Evolutionary conservation across 1,284 basidiomycete species (phyloP), one percentile per base, ranked within the genome.

Genomic region (Naganishia albida): DNA sequence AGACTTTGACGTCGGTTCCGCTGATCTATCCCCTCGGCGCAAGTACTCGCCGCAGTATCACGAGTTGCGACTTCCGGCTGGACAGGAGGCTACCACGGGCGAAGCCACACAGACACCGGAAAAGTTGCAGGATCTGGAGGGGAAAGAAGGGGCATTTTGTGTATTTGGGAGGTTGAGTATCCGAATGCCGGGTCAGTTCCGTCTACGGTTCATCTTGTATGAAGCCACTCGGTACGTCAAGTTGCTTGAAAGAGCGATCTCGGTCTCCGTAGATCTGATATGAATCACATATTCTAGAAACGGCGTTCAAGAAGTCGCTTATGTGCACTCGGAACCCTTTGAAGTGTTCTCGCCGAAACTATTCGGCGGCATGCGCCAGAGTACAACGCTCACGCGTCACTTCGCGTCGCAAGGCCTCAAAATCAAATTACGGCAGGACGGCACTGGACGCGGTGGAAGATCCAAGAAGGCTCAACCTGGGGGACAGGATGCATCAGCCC

Each of bases 341-440:
- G 77, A 80, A 63, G 80, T 80, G 20, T 80, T 77, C 63, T 80
- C 78, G 20, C 80, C 80, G 8, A 80, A 80, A 63, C 70, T 77
- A 12, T 80, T 80, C 73, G 77, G 75, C 50, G 80, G 80, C 25
- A 80, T 80, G 80, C 72, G 74, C 16, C 76, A 77, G 46, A 77
- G 75, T 51, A 80, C 80, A 0, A 64, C 72, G 3, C 67, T 80
- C 12, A 80, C 80, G 0, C 70, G 78, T 4, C 78, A 80, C 64
- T 72, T 80, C 8, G 80, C 80, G 0, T 73, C 74, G 18, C 80
- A 80, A 64, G 80, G 80, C 0, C 69, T 79, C 43, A 80, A 80
- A 69, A 74, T 80, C 64, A 80, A 80, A 70, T 69, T 80, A 12
- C 68, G 80, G 25, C 75, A 78, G 13, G 76, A 78, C 59, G 71